Base-by-base conservation (phyloP, 306 rosid species). In the Prunus mume region DNA sequence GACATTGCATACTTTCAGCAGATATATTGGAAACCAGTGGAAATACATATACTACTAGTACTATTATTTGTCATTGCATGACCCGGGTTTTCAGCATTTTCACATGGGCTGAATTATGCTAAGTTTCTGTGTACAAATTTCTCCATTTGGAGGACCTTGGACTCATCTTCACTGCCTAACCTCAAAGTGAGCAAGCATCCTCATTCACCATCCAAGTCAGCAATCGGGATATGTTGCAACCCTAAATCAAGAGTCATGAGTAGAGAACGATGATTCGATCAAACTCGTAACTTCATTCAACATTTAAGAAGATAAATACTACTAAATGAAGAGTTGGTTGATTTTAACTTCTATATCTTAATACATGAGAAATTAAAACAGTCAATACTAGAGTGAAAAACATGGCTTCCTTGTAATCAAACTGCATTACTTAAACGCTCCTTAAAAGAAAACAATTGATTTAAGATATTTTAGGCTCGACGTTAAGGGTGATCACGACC, bases 81-180 rank as follows among this genome's bases (percentile, higher is more conserved):
- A 34, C 10, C 20, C 17, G 2, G 0, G 15, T 41, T 24, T 10
- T 32, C 65, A 13, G 76, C 51, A 72, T 20, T 13, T 17, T 41
- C 68, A 43, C 56, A 43, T 11, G 61, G 49, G 2, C 22, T 47
- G 13, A 46, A 61, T 32, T 73, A 18, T 43, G 57, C 45, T 43
- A 43, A 24, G 43, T 38, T 38, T 38, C 9, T 57, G 46, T 27
- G 61, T 69, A 41, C 10, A 28, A 17, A 24, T 9, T 49, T 49
- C 46, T 13, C 56, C 62, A 51, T 11, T 51, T 51, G 24, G n/a
- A 15, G 20, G 15, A 66, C 38, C 57, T 6, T 68, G 56, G 38
- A 70, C 62, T 12, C 8, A 27, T 70, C 74, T 15, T 27, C 74
- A 47, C 27, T 27, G 75, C 64, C 65, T 32, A 71, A 71, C 75